Conservation (phyloP, 805 yeast species). For the Candida ovalis region DNA sequence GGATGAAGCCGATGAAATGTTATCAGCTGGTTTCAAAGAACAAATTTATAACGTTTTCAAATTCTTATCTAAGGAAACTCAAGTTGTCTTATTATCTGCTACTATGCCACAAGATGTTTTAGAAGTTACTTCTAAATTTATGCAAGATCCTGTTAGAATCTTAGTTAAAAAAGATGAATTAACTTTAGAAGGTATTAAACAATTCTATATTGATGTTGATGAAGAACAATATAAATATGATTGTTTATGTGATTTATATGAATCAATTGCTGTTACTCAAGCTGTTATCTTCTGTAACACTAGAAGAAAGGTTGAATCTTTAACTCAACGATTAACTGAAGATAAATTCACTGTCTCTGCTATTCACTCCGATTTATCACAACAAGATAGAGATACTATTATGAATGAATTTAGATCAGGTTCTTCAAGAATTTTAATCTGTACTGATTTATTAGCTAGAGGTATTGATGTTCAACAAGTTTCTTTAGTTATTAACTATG, state of each 20-base stretch:
- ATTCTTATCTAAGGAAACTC: constrained; percentile 76
- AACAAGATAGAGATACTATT: constrained; percentile 88
- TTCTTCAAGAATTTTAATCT: constrained; percentile 85
- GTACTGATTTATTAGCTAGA: constrained; percentile 97
- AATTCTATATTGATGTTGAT: constrained; percentile 85
- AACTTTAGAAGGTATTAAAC: constrained; percentile 91
- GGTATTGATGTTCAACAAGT: constrained; percentile 99
- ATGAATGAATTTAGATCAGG: constrained; percentile 97
- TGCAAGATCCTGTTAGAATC: constrained; percentile 90
- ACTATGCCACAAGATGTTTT: constrained; percentile 89
- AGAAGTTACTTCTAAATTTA: constrained; percentile 88
- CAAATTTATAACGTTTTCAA: constrained; percentile 92
- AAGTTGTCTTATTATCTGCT: constrained; percentile 93
- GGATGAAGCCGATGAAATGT: constrained; percentile 96
- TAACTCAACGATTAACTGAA: constrained; percentile 71
- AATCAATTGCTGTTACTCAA: constrained; percentile 91
- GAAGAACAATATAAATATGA: constrained; percentile 94
- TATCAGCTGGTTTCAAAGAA: constrained; percentile 90
- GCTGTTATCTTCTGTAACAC: constrained; percentile 98
- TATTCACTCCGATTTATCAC: constrained; percentile 97
- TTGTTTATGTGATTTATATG: constrained; percentile 90
- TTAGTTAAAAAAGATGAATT: constrained; percentile 93
- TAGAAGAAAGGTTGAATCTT: constrained; percentile 89
- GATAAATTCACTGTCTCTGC: constrained; percentile 89
- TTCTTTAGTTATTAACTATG: constrained; percentile 92